Evolutionary conservation across 371 early-diverging fungal species (phyloP), one percentile per base, ranked within the genome.

Genomic region (Parasitella parasitica): DNA sequence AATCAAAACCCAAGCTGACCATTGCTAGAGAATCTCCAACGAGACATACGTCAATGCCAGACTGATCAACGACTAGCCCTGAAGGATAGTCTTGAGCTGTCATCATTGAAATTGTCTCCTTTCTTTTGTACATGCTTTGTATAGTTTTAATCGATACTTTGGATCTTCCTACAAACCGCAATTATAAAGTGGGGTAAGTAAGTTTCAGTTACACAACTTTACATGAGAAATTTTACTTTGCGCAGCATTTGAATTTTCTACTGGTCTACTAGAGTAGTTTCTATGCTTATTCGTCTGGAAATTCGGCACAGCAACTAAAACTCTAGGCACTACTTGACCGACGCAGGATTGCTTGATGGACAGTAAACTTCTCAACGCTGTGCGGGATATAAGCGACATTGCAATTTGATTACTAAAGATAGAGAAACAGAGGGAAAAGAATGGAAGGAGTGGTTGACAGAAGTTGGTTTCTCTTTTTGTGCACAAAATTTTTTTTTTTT

Each of bases 11-110:
- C 37, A 98, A 77, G 0, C 94, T 89, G 0, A 97, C 97, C 97
- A 97, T 98, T 12, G 94, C 97, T 55, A 97, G 75, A 1, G 94
- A 94, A 74, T 97, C 99, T 15, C 99, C 99, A 2, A 98, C 96
- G 8, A 98, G 86, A 51, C 86, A 83, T 68, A 92, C 80, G 67
- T 98, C 99, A 59, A 94, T 85, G 0, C 89, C 91, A 4, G 91
- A 79, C 38, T 87, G 85, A 57, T 97, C 96, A 48, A 86, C 89
- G 24, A 94, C 85, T 15, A 91, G 71, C 6, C 90, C 94, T 9
- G 95, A 89, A 22, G 97, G 95, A 63, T 95, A 98, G 72, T 97
- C 94, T 72, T 89, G 84, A 3, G 93, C 94, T 0, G 95, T 94
- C 82, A 94, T 83, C 83, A 93, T 82, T 0, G 91, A 84, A 53